A percentile compares a stretch with the other conserved stretches of the same genome.
These are phyloP conservation scores for Suhomyces bribrorum DNA, from an alignment of 1,139 yeast species.

Conservation along the genomic window DNA sequence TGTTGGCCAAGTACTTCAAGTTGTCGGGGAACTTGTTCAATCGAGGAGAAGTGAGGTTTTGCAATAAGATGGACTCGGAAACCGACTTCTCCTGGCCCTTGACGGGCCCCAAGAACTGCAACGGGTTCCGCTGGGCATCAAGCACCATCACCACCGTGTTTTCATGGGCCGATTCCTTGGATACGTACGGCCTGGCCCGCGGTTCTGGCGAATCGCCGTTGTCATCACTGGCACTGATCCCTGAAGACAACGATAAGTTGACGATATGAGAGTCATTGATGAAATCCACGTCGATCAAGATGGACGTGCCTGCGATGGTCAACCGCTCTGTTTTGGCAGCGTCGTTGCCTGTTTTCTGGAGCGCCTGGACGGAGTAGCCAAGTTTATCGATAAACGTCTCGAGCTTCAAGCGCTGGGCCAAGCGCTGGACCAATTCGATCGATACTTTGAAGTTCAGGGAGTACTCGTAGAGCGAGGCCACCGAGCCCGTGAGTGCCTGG, in stretches of 20 bases:
- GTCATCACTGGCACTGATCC: conserved; percentile 5
- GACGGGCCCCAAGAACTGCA: conserved; percentile 8
- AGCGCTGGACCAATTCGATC: conserved; percentile 41
- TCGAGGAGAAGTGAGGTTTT: conserved; percentile 25
- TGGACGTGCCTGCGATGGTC: conserved; percentile 46
- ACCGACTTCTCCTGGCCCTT: conserved; percentile 8
- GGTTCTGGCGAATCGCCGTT: background rate
- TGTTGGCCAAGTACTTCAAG: conserved; percentile 37
- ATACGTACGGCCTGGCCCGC: conserved; percentile 4
- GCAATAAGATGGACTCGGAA: conserved; percentile 34
- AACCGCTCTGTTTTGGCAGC: conserved; percentile 30
- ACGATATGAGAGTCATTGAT: conserved; percentile 26
- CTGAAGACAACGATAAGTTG: conserved; percentile 36
- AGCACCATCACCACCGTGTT: conserved; percentile 3
- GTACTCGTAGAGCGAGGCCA: conserved; percentile 34
- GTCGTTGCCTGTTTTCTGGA: conserved; percentile 18
- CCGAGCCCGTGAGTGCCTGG: conserved; percentile 29
- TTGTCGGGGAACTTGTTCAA: conserved; percentile 39
- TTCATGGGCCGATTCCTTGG: conserved; percentile 5
- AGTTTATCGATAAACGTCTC: conserved; percentile 48
- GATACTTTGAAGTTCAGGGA: conserved; percentile 35
- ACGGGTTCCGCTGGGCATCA: conserved; percentile 8
- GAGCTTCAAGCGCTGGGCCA: conserved; percentile 43
- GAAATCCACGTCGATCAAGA: conserved; percentile 47
- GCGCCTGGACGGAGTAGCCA: conserved; percentile 27